Evolutionary conservation across 345 rosid genomes (phyloP).

Genomic region (Erucastrum elatum): DNA sequence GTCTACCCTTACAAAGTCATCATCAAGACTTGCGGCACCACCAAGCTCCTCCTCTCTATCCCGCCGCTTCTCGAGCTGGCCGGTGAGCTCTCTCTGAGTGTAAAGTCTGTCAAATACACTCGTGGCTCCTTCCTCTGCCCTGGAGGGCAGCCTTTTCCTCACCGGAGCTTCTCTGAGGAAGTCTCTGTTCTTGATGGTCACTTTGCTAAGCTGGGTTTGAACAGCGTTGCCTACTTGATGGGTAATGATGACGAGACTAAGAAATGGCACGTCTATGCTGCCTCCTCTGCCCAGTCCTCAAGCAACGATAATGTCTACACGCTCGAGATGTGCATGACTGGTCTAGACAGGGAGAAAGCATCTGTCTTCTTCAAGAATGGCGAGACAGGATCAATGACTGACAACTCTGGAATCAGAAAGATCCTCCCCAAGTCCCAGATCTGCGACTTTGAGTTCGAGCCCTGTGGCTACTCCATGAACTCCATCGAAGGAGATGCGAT

Average conservation of each 20-base stretch:
- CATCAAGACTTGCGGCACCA: slow-evolving; percentile 97
- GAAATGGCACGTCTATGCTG: slow-evolving; percentile 94
- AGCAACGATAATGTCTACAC: slow-evolving; percentile 49
- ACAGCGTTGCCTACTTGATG: slow-evolving; percentile 72
- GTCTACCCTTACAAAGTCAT: slow-evolving; percentile 86
- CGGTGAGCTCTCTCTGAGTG: slow-evolving; percentile 57
- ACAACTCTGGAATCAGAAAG: slow-evolving; percentile 78
- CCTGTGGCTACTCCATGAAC: slow-evolving; percentile 99
- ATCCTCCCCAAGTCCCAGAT: slow-evolving; percentile 82
- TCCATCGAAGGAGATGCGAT: slow-evolving; percentile 71
- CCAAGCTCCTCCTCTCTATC: slow-evolving; percentile 81
- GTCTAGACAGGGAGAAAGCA: slow-evolving; percentile 68
- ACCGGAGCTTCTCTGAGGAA: slow-evolving; percentile 85
- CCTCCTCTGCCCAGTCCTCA: slow-evolving; percentile 50
- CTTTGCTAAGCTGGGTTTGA: slow-evolving; percentile 57
- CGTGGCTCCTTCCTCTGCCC: slow-evolving; percentile 94
- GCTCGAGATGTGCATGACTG: slow-evolving; percentile 97
- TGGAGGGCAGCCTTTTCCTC: slow-evolving; percentile 79
- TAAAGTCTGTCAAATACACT: slow-evolving; percentile 71
- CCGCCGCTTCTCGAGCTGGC: slow-evolving; percentile 89
- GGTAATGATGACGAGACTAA: slow-evolving; percentile 57
- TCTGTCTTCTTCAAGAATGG: slow-evolving; percentile 67
- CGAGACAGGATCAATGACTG: slow-evolving; percentile 63
- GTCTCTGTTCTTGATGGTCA: slow-evolving; percentile 71
- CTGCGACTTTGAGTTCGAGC: slow-evolving; percentile 92